Evolutionary conservation across 2,329 filamentous ascomycete species (phyloP).

Genomic region (Dactylellina haptotyla): DNA sequence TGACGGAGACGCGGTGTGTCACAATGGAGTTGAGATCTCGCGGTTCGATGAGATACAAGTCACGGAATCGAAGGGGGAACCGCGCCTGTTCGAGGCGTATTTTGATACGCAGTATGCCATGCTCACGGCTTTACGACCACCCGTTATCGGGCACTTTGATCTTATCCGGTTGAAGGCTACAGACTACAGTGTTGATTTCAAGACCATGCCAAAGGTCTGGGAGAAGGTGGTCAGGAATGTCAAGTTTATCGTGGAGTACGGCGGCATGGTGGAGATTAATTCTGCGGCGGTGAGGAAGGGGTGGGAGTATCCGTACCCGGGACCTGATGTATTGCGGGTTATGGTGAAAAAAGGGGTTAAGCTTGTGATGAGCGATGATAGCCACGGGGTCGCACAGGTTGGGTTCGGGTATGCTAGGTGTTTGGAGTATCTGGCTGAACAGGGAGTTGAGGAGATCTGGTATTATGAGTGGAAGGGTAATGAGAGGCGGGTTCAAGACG

Average conservation of each 20-base stretch:
- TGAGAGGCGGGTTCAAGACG: slow-evolving; percentile 11
- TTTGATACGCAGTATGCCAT: slow-evolving; percentile 88
- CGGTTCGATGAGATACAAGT: slow-evolving; percentile 55
- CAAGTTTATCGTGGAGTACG: slow-evolving; percentile 74
- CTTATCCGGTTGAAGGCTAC: slow-evolving; percentile 83
- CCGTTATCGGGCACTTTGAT: slow-evolving; percentile 92
- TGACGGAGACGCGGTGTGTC: slow-evolving; percentile 34
- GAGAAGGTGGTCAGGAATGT: slow-evolving; percentile 72
- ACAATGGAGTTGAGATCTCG: slow-evolving; percentile 13
- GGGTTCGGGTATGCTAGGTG: slow-evolving; percentile 82
- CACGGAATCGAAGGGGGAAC: slow-evolving; percentile 71
- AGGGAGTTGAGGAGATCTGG: slow-evolving; percentile 71
- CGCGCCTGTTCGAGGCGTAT: slow-evolving; percentile 80
- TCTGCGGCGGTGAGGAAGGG: slow-evolving; percentile 88
- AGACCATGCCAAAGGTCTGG: slow-evolving; percentile 15
- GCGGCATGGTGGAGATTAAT: slow-evolving; percentile 89
- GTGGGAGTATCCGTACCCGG: slow-evolving; percentile 88
- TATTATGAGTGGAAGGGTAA: slow-evolving; percentile 54
- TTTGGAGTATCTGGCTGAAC: slow-evolving; percentile 74
- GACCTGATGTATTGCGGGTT: slow-evolving; percentile 78
- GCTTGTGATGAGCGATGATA: slow-evolving; percentile 94
- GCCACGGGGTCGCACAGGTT: slow-evolving; percentile 86
- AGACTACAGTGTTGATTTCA: slow-evolving; percentile 65
- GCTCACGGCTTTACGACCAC: slow-evolving; percentile 76
- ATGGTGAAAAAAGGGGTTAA: slow-evolving; percentile 71